Evolutionary conservation across 768 basidiomycete species (phyloP).

Genomic region (Cyclocybe aegerita): DNA sequence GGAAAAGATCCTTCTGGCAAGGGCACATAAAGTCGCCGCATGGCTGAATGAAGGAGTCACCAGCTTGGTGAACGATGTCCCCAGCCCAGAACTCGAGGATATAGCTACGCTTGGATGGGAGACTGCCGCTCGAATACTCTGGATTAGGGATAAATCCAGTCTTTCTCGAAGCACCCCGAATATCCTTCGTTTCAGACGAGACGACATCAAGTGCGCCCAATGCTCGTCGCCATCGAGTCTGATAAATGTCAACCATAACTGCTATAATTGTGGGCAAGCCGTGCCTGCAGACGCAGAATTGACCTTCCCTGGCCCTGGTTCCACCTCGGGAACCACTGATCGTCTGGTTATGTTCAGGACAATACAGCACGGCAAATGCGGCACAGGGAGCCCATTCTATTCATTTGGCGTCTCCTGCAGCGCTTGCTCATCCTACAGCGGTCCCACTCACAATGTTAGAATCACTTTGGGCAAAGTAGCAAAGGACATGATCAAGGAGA

Average conservation of each 20-base stretch:
- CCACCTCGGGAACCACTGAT: not conserved
- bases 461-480: not conserved
- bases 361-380: not conserved
- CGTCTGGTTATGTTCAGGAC: not conserved
- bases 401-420: not conserved
- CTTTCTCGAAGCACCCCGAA: not conserved
- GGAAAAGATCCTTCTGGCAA: slow-evolving; percentile 7
- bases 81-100: not conserved
- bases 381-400: not conserved
- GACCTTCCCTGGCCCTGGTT: not conserved
- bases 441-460: not conserved
- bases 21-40: slow-evolving; percentile 5
- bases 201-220: slow-evolving; percentile 3
- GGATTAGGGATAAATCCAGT: slow-evolving; percentile 1
- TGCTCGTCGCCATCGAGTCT: not conserved
- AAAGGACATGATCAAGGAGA: slow-evolving; percentile 6
- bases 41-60: slow-evolving; percentile 9
- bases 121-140: slow-evolving; percentile 3
- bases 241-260: not conserved
- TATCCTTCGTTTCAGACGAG: not conserved
- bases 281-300: not conserved
- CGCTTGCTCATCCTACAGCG: not conserved
- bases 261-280: not conserved
- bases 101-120: slow-evolving; percentile 4
- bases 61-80: slow-evolving; percentile 4